These are phyloP conservation scores for Pseudovirgaria hyperparasitica DNA, from an alignment of 2,329 filamentous ascomycete genomes.

Conservation along the genomic window DNA sequence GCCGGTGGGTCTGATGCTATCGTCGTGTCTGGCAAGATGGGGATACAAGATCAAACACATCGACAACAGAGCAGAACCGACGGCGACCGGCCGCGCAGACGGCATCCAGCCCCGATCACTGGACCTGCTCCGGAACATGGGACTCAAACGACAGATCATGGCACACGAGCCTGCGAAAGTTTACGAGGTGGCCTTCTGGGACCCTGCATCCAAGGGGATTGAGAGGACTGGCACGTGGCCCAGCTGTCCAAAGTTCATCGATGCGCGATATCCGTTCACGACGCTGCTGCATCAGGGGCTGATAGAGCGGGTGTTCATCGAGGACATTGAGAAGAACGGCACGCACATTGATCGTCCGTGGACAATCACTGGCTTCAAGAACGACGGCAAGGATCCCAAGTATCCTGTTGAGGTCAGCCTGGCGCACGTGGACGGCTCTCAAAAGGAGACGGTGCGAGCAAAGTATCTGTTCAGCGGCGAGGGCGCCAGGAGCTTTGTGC, in stretches of 20 bases:
- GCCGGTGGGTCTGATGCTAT: slow-evolving; percentile 76
- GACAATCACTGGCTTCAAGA: slow-evolving; percentile 49
- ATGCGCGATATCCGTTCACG: slow-evolving; percentile 51
- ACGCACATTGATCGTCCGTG: slow-evolving; percentile 45
- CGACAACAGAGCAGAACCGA: slow-evolving; percentile 78
- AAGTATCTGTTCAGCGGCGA: slow-evolving; percentile 54
- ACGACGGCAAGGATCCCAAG: slow-evolving; percentile 46
- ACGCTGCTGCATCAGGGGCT: slow-evolving; percentile 50
- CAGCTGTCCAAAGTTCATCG: slow-evolving; percentile 72
- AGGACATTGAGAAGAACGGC: slow-evolving; percentile 47
- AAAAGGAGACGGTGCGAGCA: slow-evolving; percentile 50
- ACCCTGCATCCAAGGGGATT: slow-evolving; percentile 44
- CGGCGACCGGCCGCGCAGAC: slow-evolving; percentile 74
- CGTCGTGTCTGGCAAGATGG: slow-evolving; percentile 79
- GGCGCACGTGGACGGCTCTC: slow-evolving; percentile 61
- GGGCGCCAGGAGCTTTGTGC: slow-evolving; percentile 47
- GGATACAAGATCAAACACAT: slow-evolving; percentile 93
- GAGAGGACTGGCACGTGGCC: slow-evolving; percentile 59
- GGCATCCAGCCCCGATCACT: slow-evolving; percentile 84
- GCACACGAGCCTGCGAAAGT: slow-evolving; percentile 76
- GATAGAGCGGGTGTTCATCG: slow-evolving; percentile 49
- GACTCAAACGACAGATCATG: slow-evolving; percentile 79
- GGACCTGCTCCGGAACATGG: slow-evolving; percentile 80
- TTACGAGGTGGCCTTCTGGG: slow-evolving; percentile 58
- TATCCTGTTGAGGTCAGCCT: slow-evolving; percentile 75